Evolutionary conservation across 148 eudicot species (phyloP).

Genomic region (Amaranthus cruentus): DNA sequence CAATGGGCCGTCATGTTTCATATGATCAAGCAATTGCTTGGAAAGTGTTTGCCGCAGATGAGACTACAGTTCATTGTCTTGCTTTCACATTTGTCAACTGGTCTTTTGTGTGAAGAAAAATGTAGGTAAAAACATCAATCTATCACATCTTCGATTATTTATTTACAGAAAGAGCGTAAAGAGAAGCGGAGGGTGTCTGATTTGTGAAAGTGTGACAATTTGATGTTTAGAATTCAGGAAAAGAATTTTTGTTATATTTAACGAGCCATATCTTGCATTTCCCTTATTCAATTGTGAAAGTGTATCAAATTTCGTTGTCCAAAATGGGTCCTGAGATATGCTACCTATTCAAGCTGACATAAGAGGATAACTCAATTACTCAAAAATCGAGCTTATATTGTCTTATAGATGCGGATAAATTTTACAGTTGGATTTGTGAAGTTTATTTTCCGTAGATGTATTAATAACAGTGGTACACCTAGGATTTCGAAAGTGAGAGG

Average conservation of each 20-base stretch:
- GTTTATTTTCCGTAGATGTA: no score
- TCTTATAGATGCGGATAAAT: no score
- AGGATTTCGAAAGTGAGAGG: no score
- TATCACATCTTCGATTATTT: background rate
- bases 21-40: constrained; percentile 79
- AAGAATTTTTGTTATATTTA: constrained; percentile 10
- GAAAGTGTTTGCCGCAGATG: constrained; percentile 75
- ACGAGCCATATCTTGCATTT: constrained; percentile 6
- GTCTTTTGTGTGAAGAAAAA: constrained; percentile 60
- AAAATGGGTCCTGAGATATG: background rate
- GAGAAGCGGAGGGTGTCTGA: background rate
- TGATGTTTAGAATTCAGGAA: constrained; percentile 2
- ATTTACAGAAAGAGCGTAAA: background rate
- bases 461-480: no score
- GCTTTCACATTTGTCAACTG: constrained; percentile 90
- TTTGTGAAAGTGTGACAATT: background rate
- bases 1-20: constrained; percentile 83
- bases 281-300: constrained; percentile 17
- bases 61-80: constrained; percentile 69
- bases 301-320: background rate
- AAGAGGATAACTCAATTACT: no score
- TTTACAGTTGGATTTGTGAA: no score
- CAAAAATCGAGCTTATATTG: no score
- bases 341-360: no score
- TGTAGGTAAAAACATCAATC: background rate